Evolutionary conservation across 2,329 filamentous ascomycete genomes (phyloP).

Genomic region (Elsinoe fawcettii): DNA sequence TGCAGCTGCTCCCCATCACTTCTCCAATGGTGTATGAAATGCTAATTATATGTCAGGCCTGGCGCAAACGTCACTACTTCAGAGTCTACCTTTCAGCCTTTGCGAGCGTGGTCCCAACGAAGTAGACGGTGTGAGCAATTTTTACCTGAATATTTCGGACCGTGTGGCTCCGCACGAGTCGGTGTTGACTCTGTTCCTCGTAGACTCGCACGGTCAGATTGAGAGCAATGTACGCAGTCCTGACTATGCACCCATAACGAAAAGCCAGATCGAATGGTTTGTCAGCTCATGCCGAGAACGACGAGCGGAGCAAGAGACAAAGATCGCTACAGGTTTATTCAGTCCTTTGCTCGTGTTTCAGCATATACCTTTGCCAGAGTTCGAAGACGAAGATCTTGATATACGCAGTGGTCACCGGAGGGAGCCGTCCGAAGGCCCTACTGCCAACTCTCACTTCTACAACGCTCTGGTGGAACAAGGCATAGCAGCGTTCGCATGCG

Average conservation of each 20-base stretch:
- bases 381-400: slow-evolving; percentile 53
- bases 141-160: slow-evolving; percentile 81
- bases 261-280: slow-evolving; percentile 93
- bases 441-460: slow-evolving; percentile 86
- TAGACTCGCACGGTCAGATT: slow-evolving; percentile 88
- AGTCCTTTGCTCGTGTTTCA: slow-evolving; percentile 97
- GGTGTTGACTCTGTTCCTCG: slow-evolving; percentile 84
- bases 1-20: no score
- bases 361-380: slow-evolving; percentile 92
- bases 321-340: slow-evolving; percentile 74
- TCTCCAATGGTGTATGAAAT: no score
- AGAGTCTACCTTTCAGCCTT: slow-evolving; percentile 81
- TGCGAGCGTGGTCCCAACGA: slow-evolving; percentile 72
- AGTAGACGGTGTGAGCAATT: slow-evolving; percentile 88
- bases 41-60: slow-evolving; percentile 54
- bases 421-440: slow-evolving; percentile 82
- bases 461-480: slow-evolving; percentile 81
- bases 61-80: slow-evolving; percentile 75
- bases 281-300: slow-evolving; percentile 47
- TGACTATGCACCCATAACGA: slow-evolving; percentile 98
- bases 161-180: slow-evolving; percentile 74
- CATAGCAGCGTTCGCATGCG: slow-evolving; percentile 79
- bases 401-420: slow-evolving; percentile 61
- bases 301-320: slow-evolving; percentile 59
- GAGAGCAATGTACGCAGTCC: slow-evolving; percentile 78